Conservation (phyloP, 2,329 filamentous ascomycete genomes). For the Diaporthe batatas region DNA sequence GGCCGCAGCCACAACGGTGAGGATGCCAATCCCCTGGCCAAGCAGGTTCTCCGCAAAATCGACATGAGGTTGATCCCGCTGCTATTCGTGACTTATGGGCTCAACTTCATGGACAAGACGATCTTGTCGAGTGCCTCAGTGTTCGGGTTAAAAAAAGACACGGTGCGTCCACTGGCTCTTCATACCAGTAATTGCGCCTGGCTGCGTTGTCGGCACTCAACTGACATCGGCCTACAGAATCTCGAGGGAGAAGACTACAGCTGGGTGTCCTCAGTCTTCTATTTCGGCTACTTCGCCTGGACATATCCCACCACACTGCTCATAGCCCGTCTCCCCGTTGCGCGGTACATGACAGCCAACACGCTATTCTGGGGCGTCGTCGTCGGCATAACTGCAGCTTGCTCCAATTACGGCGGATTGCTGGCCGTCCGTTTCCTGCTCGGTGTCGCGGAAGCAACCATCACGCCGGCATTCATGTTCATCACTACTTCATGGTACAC, state of each 20-base stretch:
- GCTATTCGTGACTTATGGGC: constrained; percentile 68
- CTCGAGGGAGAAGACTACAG: constrained; percentile 60
- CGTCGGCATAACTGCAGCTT: constrained; percentile 60
- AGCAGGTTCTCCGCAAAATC: constrained; percentile 66
- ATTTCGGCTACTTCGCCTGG: constrained; percentile 57
- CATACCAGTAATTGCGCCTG: background rate
- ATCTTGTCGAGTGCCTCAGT: constrained; percentile 69
- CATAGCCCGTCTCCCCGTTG: constrained; percentile 61
- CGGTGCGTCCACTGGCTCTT: constrained; percentile 44
- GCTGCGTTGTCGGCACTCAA: constrained; percentile 7
- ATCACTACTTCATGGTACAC: constrained; percentile 70
- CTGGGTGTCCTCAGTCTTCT: constrained; percentile 62
- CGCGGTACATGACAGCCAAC: constrained; percentile 61
- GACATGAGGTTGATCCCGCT: constrained; percentile 68
- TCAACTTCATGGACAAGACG: constrained; percentile 74
- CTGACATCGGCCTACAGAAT: constrained; percentile 41
- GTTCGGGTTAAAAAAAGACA: constrained; percentile 67
- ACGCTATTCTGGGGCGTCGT: constrained; percentile 65
- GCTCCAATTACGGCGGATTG: constrained; percentile 62
- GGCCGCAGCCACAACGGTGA: constrained; percentile 1
- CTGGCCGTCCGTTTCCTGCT: constrained; percentile 66
- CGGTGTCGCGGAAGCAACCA: constrained; percentile 67
- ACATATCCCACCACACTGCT: constrained; percentile 59
- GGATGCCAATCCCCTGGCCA: constrained; percentile 45
- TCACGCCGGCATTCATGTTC: constrained; percentile 68